These are phyloP conservation scores for Setaria italica DNA, from an alignment of 202 grass and related monocot species.

Conservation along the genomic window DNA sequence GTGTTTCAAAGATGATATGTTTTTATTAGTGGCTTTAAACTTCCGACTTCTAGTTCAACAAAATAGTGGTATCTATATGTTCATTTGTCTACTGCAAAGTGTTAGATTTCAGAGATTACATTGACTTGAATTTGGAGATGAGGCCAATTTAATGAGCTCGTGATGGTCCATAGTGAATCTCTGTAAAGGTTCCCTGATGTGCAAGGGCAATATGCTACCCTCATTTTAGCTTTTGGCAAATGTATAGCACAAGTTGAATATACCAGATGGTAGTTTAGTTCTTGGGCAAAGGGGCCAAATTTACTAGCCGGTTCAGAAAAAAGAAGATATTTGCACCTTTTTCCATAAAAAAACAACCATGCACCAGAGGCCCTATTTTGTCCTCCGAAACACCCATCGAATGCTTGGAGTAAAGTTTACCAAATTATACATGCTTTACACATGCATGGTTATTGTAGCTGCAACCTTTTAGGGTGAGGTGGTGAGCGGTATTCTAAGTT, in stretches of 20 bases:
- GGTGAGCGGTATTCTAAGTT: not conserved
- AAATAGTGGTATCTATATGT: not conserved
- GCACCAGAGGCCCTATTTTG: not conserved
- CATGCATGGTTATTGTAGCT: not conserved
- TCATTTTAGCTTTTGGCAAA: not conserved
- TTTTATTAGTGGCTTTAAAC: not conserved
- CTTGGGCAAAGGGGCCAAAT: not conserved
- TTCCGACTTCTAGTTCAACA: not conserved
- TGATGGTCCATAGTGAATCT: not conserved
- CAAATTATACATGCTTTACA: not conserved
- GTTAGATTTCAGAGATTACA: not conserved
- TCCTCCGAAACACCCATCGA: not conserved
- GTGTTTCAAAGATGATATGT: not conserved
- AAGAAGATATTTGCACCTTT: slow-evolving; percentile 8
- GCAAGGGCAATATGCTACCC: not conserved
- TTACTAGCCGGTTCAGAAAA: not conserved
- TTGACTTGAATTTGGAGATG: not conserved
- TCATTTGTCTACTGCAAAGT: not conserved
- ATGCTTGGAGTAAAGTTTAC: not conserved
- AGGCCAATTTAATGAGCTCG: not conserved
- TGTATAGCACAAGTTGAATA: not conserved
- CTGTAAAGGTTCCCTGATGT: not conserved
- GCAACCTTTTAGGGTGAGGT: not conserved
- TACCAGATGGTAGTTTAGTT: not conserved
- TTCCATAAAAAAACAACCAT: not conserved